Evolutionary conservation across 1,139 yeast species (phyloP).

Genomic region (Blastobotrys raffinosifermentans): DNA sequence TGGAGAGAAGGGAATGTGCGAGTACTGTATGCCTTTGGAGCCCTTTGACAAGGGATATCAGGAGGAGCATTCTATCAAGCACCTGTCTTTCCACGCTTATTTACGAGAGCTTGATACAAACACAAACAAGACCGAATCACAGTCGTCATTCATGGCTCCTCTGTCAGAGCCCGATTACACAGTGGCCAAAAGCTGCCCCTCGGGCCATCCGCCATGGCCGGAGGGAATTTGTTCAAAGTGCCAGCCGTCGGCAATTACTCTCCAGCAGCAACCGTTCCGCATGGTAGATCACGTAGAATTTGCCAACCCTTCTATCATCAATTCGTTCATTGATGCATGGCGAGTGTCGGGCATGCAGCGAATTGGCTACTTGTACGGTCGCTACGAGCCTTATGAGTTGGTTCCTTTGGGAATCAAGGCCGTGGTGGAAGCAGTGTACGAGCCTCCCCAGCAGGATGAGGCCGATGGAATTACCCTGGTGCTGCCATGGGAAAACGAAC

Average conservation of each 20-base stretch:
- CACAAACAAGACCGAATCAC: constrained; percentile 58
- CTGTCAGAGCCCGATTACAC: constrained; percentile 63
- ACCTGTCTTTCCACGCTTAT: constrained; percentile 79
- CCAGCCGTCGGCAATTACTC: constrained; percentile 91
- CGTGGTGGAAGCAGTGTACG: constrained; percentile 87
- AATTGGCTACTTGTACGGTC: constrained; percentile 78
- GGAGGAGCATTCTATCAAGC: constrained; percentile 74
- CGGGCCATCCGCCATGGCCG: constrained; percentile 93
- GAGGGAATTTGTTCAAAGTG: constrained; percentile 94
- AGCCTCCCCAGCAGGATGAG: constrained; percentile 85
- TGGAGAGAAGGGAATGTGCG: constrained; percentile 95
- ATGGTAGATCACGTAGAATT: constrained; percentile 98
- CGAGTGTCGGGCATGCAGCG: constrained; percentile 83
- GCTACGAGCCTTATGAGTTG: constrained; percentile 66
- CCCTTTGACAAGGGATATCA: constrained; percentile 87
- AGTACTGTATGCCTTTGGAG: constrained; percentile 90
- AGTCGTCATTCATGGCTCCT: constrained; percentile 74
- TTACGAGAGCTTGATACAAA: constrained; percentile 65
- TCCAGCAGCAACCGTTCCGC: constrained; percentile 83
- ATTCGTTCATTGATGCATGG: constrained; percentile 87
- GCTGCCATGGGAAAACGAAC: constrained; percentile 49
- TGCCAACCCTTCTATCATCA: constrained; percentile 64
- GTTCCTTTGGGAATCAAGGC: constrained; percentile 94
- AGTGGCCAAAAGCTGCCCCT: constrained; percentile 58
- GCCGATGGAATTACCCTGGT: constrained; percentile 74